Evolutionary conservation across 257 asterid species (phyloP).

Genomic region (Gynochthodes officinalis): DNA sequence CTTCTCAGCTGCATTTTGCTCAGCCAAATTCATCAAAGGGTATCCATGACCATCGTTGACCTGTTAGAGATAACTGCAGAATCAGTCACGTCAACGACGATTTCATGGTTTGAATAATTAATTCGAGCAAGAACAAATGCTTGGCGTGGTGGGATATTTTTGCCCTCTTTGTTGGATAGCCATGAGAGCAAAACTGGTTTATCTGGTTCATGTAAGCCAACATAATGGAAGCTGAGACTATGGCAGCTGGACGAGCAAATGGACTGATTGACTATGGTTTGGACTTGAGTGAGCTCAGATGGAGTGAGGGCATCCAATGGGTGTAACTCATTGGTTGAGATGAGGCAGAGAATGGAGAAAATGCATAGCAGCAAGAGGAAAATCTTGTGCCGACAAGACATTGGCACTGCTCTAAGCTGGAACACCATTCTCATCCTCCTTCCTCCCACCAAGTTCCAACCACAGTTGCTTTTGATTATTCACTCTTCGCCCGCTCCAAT

Average conservation of each 20-base stretch:
- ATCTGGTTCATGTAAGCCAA: slow-evolving; percentile 63
- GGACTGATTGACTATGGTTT: slow-evolving; percentile 28
- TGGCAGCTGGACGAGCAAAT: slow-evolving; percentile 14
- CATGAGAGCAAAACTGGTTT: slow-evolving; percentile 39
- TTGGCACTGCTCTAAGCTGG: too few relatives aligned
- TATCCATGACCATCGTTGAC: slow-evolving; percentile 55
- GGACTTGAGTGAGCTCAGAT: slow-evolving; percentile 44
- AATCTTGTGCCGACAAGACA: slow-evolving; percentile 8
- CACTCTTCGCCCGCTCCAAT: too few relatives aligned
- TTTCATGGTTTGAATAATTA: slow-evolving; percentile 34
- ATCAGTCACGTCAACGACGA: slow-evolving; percentile 38
- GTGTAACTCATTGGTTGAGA: slow-evolving; percentile 20
- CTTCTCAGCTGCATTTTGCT: slow-evolving; percentile 33
- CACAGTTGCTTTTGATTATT: too few relatives aligned
- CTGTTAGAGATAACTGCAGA: slow-evolving; percentile 28
- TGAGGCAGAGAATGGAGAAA: slow-evolving; percentile 16
- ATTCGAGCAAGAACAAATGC: slow-evolving; percentile 48
- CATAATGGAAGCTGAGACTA: slow-evolving; percentile 53
- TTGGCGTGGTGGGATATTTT: slow-evolving; percentile 29
- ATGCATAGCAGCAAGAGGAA: slow-evolving; percentile 19
- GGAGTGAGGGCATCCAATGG: slow-evolving; percentile 59
- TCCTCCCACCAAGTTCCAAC: too few relatives aligned
- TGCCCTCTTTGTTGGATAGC: slow-evolving; percentile 5
- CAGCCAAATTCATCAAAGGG: slow-evolving; percentile 40
- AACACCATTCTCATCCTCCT: too few relatives aligned